Conservation (phyloP, 2,329 filamentous ascomycete genomes). For the Diplocarpon mali region DNA sequence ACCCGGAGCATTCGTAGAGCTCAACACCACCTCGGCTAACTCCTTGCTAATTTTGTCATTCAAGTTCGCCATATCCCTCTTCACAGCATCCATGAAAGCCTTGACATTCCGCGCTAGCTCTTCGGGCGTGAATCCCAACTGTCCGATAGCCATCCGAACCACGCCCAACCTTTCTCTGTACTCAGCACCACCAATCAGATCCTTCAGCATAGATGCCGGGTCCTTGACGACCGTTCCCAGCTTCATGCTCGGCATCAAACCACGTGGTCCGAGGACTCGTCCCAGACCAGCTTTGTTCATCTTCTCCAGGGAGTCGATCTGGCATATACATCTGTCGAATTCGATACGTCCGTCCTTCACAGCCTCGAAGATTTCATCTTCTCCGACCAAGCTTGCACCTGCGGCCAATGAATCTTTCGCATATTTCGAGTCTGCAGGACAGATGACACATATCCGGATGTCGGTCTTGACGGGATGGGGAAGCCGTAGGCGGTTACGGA, state of each 20-base stretch:
- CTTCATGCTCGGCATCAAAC: constrained; percentile 86
- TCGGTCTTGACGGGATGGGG: constrained; percentile 86
- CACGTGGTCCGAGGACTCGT: constrained; percentile 73
- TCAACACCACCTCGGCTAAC: constrained; percentile 67
- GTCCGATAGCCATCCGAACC: constrained; percentile 80
- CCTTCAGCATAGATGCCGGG: constrained; percentile 61
- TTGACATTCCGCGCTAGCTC: constrained; percentile 78
- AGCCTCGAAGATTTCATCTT: constrained; percentile 73
- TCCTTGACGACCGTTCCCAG: constrained; percentile 81
- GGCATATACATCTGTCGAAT: constrained; percentile 85
- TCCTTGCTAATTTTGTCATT: constrained; percentile 58
- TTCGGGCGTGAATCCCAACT: constrained; percentile 79
- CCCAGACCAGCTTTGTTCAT: constrained; percentile 74
- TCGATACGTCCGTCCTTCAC: constrained; percentile 63
- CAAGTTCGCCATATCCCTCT: constrained; percentile 60
- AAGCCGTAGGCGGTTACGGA: constrained; percentile 79
- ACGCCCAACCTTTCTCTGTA: constrained; percentile 82
- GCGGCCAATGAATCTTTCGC: constrained; percentile 64
- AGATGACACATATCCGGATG: constrained; percentile 81
- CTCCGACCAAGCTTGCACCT: constrained; percentile 74
- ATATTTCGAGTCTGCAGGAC: constrained; percentile 65
- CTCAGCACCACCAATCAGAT: constrained; percentile 72
- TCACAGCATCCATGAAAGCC: constrained; percentile 62
- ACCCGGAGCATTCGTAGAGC: constrained; percentile 77
- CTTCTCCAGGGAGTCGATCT: constrained; percentile 63